Base-by-base conservation (phyloP, 2,329 filamentous ascomycete genomes). In the Metarhizium anisopliae region DNA sequence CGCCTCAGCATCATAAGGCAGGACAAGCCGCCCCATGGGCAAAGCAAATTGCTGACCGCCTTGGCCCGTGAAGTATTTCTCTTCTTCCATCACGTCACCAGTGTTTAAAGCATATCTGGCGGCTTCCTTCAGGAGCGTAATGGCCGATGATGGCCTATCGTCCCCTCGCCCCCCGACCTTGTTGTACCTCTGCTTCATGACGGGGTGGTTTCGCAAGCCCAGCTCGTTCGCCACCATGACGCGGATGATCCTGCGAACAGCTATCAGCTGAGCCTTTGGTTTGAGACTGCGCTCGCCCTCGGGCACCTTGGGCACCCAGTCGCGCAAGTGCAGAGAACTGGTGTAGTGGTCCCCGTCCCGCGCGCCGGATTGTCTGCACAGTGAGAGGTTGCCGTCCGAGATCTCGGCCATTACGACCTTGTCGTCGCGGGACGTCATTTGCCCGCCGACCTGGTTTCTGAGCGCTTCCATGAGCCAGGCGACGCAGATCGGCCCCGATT, bases 391-490 rank as follows among this genome's bases (percentile, higher is more conserved):
- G 38, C 38, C 11, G 38, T 7, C 38, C 38, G 38, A 5, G 11
- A 40, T 5, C 10, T 40, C 13, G 8, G 5, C 5, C 38, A 11
- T 3, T 5, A 13, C 14, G 13, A 40, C 38, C 11, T 16, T 16
- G 14, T 45, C 52, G 10, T 56, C 57, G 11, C 4, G 35, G 16
- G 42, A 50, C 32, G 11, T 47, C 50, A 59, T 59, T 20, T 14
- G 40, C 5, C 51, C 47, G 16, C 60, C 60, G 4, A 63, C 59
- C 47, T 58, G 55, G 36, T 61, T 52, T 7, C 62, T 55, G 8
- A 64, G 57, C 32, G 50, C 57, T 14, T 58, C 35, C 55, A 62
- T 59, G n/a, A 60, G 52, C 62, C 60, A 64, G 5, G 51, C 38
- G 18, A 56, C 45, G 45, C 54, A 40, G 6, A 59, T 52, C n/a